A percentile compares a stretch with the other conserved stretches of the same genome.
Evolutionary conservation across 805 yeast species (phyloP).

Genomic region (Peterozyma xylosa): DNA sequence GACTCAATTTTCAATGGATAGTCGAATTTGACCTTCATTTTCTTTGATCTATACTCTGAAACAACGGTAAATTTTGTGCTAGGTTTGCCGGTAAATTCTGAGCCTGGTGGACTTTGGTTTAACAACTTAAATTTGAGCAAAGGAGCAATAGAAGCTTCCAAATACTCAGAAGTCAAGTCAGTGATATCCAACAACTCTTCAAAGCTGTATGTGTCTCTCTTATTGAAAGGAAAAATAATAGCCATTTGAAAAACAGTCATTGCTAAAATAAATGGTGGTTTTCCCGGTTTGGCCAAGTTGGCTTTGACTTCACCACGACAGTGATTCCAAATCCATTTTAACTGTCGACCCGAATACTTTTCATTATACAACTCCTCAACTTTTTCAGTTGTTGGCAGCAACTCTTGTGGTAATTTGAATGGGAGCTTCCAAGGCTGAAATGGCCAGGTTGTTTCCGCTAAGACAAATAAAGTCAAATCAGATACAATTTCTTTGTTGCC

Average conservation of each 20-base stretch:
- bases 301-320: constrained; percentile 90
- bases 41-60: constrained; percentile 77
- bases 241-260: constrained; percentile 85
- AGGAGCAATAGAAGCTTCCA: constrained; percentile 74
- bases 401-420: constrained; percentile 60
- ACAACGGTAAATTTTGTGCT: constrained; percentile 64
- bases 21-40: constrained; percentile 70
- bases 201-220: constrained; percentile 49
- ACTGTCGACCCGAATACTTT: constrained; percentile 79
- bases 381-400: constrained; percentile 55
- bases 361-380: constrained; percentile 62
- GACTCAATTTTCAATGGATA: constrained; percentile 38
- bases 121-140: constrained; percentile 73
- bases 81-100: constrained; percentile 41
- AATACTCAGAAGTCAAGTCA: constrained; percentile 53
- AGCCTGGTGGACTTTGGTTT: constrained; percentile 55
- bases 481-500: constrained; percentile 25
- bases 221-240: constrained; percentile 78
- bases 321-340: constrained; percentile 94
- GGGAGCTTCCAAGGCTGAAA: constrained; percentile 38
- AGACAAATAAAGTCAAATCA: constrained; percentile 67
- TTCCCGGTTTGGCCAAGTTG: constrained; percentile 71
- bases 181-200: constrained; percentile 59
- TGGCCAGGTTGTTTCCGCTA: constrained; percentile 92
- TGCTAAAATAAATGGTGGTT: constrained; percentile 72